A percentile compares a stretch with the other conserved stretches of the same genome.
phyloP scores from a whole-genome alignment of 208 protist genomes.

The Herpetomonas samuelpessoai region DNA sequence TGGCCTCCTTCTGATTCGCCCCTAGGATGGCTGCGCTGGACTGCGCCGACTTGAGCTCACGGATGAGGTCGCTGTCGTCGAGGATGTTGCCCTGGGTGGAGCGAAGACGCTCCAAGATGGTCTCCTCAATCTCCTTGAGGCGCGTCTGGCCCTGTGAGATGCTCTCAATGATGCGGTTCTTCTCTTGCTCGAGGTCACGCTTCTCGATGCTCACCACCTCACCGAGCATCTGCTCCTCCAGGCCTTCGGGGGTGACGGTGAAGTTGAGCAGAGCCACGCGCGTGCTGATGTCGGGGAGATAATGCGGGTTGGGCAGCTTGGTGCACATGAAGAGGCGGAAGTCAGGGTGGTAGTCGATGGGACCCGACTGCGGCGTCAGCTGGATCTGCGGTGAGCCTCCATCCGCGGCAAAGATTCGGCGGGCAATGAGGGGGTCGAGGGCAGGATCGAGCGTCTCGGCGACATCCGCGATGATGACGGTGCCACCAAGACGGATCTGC shows the following conservation, averaged over 20 bases:
- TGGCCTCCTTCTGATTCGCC: slow-evolving; percentile 86
- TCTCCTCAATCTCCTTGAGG: slow-evolving; percentile 92
- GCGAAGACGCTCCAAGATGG: slow-evolving; percentile 89
- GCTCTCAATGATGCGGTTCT: slow-evolving; percentile 92
- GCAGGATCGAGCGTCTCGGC: slow-evolving; percentile 95
- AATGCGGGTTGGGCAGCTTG: slow-evolving; percentile 95
- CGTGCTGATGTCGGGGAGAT: slow-evolving; percentile 95
- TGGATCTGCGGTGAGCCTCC: slow-evolving; percentile 81
- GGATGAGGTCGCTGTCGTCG: slow-evolving; percentile 94
- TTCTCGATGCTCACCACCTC: slow-evolving; percentile 94
- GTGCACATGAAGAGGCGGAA: slow-evolving; percentile 96
- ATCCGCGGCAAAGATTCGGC: slow-evolving; percentile 79
- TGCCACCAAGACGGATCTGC: slow-evolving; percentile 91
- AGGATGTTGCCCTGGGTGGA: slow-evolving; percentile 92
- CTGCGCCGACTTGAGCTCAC: slow-evolving; percentile 92
- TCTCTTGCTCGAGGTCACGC: slow-evolving; percentile 93
- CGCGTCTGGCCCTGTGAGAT: slow-evolving; percentile 91
- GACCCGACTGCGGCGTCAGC: slow-evolving; percentile 82
- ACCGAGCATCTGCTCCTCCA: slow-evolving; percentile 95
- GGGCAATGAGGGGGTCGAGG: slow-evolving; percentile 92
- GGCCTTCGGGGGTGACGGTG: slow-evolving; percentile 94
- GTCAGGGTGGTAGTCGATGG: slow-evolving; percentile 90
- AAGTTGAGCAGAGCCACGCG: slow-evolving; percentile 97
- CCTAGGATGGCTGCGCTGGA: slow-evolving; percentile 86
- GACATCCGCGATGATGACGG: slow-evolving; percentile 94